A percentile compares a stretch with the other conserved stretches of the same genome.
phyloP scores from a whole-genome alignment of 176 grass and related monocot genomes.

The Aegilops longissima region DNA sequence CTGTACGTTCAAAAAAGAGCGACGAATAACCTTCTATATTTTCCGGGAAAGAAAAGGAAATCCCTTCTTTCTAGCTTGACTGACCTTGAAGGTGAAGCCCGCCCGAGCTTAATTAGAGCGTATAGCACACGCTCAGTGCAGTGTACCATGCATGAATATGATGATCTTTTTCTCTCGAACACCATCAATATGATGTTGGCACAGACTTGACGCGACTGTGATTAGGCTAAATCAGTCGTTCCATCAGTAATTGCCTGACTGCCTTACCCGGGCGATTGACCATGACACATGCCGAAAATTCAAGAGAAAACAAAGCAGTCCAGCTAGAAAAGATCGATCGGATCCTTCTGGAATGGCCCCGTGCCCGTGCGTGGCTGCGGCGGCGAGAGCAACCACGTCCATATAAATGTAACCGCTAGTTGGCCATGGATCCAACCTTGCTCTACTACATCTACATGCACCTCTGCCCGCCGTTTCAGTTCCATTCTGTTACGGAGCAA shows the following conservation, averaged over 20 bases:
- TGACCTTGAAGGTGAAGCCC: background rate
- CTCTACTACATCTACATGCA: background rate
- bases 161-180: background rate
- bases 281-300: background rate
- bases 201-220: background rate
- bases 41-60: no score
- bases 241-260: background rate
- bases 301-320: background rate
- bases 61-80: background rate
- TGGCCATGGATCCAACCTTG: background rate
- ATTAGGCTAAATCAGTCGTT: background rate
- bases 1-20: no score
- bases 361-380: background rate
- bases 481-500: background rate
- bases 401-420: conserved; percentile 11
- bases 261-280: background rate
- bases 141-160: no score
- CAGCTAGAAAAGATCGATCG: background rate
- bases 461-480: background rate
- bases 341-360: background rate
- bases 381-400: conserved; percentile 16
- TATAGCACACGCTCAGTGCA: no score
- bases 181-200: background rate
- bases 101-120: background rate
- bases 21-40: no score